Evolutionary conservation across 306 rosid species (phyloP).

Genomic region (Datisca glomerata): DNA sequence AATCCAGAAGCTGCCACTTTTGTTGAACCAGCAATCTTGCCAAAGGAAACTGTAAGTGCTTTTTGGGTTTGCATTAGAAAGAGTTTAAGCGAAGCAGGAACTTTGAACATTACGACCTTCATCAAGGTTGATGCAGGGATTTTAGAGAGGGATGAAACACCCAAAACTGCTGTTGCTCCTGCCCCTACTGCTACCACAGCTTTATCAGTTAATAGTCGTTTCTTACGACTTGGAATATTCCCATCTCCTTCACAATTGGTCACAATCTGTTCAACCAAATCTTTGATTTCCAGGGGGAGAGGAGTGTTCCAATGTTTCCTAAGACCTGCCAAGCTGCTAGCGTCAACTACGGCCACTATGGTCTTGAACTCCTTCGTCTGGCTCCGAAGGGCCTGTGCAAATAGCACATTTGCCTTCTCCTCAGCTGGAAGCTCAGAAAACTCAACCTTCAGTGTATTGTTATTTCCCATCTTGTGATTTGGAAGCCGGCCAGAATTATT

Average conservation of each 20-base stretch:
- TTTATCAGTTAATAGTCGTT: constrained; percentile 31
- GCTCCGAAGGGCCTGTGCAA: constrained; percentile 49
- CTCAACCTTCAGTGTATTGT: constrained; percentile 12
- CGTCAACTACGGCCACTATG: constrained; percentile 65
- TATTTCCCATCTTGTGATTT: constrained; percentile 13
- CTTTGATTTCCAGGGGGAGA: constrained; percentile 45
- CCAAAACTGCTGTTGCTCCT: constrained; percentile 68
- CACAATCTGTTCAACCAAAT: constrained; percentile 37
- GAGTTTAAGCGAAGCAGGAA: constrained; percentile 48
- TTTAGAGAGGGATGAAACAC: constrained; percentile 70
- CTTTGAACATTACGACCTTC: constrained; percentile 42
- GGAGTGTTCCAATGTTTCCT: constrained; percentile 70
- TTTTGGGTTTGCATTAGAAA: constrained; percentile 43
- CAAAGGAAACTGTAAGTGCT: constrained; percentile 26
- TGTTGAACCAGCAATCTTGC: constrained; percentile 32
- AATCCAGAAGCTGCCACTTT: constrained; percentile 44
- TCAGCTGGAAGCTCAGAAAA: constrained; percentile 51
- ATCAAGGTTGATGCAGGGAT: constrained; percentile 51
- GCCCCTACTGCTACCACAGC: constrained; percentile 78
- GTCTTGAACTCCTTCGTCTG: constrained; percentile 58
- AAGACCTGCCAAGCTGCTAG: constrained; percentile 50
- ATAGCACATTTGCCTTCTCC: constrained; percentile 51
- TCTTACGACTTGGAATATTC: constrained; percentile 22
- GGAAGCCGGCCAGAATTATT: constrained; percentile 41
- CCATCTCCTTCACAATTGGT: constrained; percentile 26